Conservation (phyloP, 176 grass and related monocot species). For the Phragmites australis region DNA sequence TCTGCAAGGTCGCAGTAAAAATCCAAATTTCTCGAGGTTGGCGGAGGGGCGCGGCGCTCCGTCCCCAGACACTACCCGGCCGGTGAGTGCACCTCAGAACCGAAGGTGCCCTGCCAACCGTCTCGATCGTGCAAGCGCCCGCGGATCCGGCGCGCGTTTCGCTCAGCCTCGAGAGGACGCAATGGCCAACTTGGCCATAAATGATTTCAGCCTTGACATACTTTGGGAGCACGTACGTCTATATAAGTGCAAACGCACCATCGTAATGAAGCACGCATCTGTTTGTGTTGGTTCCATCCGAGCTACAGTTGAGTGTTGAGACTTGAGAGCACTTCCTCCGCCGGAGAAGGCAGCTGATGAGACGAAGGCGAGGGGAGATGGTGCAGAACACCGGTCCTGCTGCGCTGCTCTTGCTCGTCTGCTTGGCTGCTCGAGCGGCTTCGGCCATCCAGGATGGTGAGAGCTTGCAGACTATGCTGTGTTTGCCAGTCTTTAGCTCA, state of each 20-base stretch:
- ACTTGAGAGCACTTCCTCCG: neutral
- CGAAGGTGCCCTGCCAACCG: constrained; percentile 21
- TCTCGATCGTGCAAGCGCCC: constrained; percentile 23
- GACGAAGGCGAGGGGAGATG: constrained; percentile 7
- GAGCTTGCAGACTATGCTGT: neutral
- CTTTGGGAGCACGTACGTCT: neutral
- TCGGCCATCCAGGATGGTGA: constrained; percentile 41
- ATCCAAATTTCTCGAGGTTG: too few relatives aligned
- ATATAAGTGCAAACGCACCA: constrained; percentile 25
- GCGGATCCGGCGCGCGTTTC: constrained; percentile 38
- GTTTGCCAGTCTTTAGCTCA: neutral
- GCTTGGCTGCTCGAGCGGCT: constrained; percentile 20
- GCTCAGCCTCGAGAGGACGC: neutral
- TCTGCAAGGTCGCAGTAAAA: too few relatives aligned
- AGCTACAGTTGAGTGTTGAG: neutral
- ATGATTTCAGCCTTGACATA: neutral
- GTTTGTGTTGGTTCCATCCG: neutral
- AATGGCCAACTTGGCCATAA: constrained; percentile 31
- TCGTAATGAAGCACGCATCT: neutral
- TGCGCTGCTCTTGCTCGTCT: constrained; percentile 23
- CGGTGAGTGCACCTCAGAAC: constrained; percentile 1
- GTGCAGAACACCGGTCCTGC: neutral
- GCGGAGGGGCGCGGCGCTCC: too few relatives aligned
- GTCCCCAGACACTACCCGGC: too few relatives aligned
- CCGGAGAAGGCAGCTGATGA: neutral